Evolutionary conservation across 1,284 basidiomycete genomes (phyloP), one percentile per base, ranked within the genome.

Genomic region (Tilletia setariae): DNA sequence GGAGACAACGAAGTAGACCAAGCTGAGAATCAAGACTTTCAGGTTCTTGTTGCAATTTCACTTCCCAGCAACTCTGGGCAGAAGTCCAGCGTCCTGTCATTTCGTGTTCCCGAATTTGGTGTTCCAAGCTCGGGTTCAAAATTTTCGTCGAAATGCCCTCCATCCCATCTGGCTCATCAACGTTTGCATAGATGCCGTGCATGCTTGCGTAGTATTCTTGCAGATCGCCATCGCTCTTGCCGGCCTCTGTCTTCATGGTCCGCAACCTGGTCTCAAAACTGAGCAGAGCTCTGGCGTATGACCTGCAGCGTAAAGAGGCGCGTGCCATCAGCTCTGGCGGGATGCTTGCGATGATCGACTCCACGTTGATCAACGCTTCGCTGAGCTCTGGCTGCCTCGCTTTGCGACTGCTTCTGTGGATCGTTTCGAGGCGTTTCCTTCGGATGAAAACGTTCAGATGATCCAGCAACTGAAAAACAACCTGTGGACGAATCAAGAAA

Each of bases 161-260:
- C 96, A 99, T 99, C 13, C 96, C 96, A 83, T 99, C 96, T 0
- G 96, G 96, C 81, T 99, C 94, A 80, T 99, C 94, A 2, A 99
- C 86, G 68, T 92, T 88, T 15, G 96, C 91, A 82, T 99, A 99
- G 72, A 98, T 96, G 81, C 96, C 90, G 79, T 99, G 96, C 46
- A 98, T 85, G 40, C 89, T 88, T 79, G 98, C 96, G 79, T 93
- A 98, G 82, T 93, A 90, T 0, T 85, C 85, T 65, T 93, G 89
- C 59, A 81, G 46, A 44, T 77, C 70, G 53, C 67, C 65, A 23
- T 84, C 74, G 21, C 78, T 67, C 19, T 65, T 72, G 64, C 72
- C 66, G 63, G 73, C 71, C 69, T 76, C 70, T 25, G 68, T 74
- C 40, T 69, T 75, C 47, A 83, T 73, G 1, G 84, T 66, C 11